Evolutionary conservation across 441 rosid species (phyloP).

Genomic region (Adansonia gregorii): DNA sequence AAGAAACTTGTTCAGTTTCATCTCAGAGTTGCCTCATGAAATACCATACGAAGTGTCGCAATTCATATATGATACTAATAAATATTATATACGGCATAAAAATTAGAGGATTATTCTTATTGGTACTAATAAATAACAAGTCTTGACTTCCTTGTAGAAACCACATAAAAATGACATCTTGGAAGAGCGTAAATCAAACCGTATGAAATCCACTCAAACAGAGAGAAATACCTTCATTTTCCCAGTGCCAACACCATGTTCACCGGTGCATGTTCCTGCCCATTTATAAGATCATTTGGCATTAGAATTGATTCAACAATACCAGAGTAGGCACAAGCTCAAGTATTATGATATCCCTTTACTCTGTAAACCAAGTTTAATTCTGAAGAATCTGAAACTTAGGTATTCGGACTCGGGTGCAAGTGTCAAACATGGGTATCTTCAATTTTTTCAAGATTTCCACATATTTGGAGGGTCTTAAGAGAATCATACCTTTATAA

Average conservation of each 20-base stretch:
- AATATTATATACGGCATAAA: background rate
- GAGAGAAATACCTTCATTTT: slow-evolving; percentile 78
- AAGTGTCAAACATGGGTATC: too few relatives aligned
- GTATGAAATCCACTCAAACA: background rate
- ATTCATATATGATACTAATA: background rate
- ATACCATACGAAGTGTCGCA: background rate
- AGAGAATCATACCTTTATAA: too few relatives aligned
- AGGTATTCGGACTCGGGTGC: too few relatives aligned
- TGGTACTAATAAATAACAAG: background rate
- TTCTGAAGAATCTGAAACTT: background rate
- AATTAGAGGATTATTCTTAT: background rate
- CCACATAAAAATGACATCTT: slow-evolving; percentile 14
- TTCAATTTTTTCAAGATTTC: too few relatives aligned
- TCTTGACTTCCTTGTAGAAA: background rate
- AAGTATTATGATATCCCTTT: background rate
- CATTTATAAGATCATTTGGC: slow-evolving; percentile 26
- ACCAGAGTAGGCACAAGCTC: background rate
- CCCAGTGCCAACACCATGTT: slow-evolving; percentile 98
- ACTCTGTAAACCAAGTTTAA: background rate
- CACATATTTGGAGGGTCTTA: too few relatives aligned
- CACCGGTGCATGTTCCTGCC: slow-evolving; percentile 95
- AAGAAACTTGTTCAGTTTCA: background rate
- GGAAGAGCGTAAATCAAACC: background rate
- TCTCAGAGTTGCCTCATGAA: background rate
- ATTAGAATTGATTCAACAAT: slow-evolving; percentile 19